Evolutionary conservation across 1,139 yeast genomes (phyloP), one percentile per base, ranked within the genome.

Genomic region (Nadsonia commutata): DNA sequence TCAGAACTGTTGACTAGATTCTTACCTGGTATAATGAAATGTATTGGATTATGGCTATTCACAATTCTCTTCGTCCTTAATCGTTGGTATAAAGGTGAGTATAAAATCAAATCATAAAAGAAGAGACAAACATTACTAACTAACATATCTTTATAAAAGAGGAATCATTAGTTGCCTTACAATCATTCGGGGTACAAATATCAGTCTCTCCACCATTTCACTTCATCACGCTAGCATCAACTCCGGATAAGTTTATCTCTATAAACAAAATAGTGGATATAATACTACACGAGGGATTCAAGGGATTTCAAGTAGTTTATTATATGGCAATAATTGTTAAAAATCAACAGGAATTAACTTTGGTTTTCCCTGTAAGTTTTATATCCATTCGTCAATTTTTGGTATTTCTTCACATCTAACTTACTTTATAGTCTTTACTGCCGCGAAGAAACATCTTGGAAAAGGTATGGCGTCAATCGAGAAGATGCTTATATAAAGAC

Each of bases 251-350:
- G 9, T 75, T 75, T 52, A 65, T 75, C 19, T 76, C 78, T 1
- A 57, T 64, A 23, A 61, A 62, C 18, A 67, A 69, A 43, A 66
- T 75, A 45, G 67, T 72, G 11, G 80, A 75, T 52, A 59, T 76
- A 37, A 72, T 75, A n/a, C 68, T 75, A 33, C 78, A 75, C 50
- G 81, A 75, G 51, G 78, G 74, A 1, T 74, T 75, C 53, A 68
- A 66, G 46, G 75, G 76, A 4, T 71, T 71, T 51, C 74, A 72
- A 51, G 78, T 75, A 19, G 66, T 70, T 6, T 72, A 67, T 51
- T 72, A 73, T 50, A 58, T 75, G 60, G 71, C 75, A 47, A 61
- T 76, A 2, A 58, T 75, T 41, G 67, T 74, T 19, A 64, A 65
- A 40, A 57, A 64, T 18, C 52, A 57, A 42, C 59, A 53, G 17